Conservation (phyloP, 2,329 filamentous ascomycete species). For the Fusarium sp. region DNA sequence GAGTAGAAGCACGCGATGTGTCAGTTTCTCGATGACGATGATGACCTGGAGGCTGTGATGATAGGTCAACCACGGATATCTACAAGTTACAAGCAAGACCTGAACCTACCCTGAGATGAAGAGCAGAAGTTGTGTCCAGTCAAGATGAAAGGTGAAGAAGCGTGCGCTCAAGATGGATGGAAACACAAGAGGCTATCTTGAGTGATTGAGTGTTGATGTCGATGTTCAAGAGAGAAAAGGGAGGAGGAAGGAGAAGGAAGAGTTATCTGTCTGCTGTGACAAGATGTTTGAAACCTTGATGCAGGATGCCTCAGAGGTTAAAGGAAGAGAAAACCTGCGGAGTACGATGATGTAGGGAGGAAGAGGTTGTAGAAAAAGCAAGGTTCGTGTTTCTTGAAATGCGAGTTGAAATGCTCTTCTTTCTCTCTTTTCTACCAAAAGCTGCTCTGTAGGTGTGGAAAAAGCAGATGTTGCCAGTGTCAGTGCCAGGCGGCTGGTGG, state of each 20-base stretch:
- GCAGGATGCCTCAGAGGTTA: background rate
- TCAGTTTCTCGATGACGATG: background rate
- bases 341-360: background rate
- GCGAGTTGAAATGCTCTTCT: background rate
- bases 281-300: background rate
- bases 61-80: background rate
- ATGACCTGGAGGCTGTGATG: background rate
- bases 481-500: constrained; percentile 9
- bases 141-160: background rate
- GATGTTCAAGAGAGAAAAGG: background rate
- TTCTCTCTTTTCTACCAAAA: background rate
- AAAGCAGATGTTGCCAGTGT: constrained; percentile 6
- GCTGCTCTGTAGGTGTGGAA: constrained; percentile 1
- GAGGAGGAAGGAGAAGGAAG: background rate
- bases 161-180: background rate
- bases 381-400: background rate
- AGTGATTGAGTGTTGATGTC: background rate
- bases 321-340: background rate
- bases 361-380: constrained; percentile 1
- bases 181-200: background rate
- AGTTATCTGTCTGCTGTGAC: background rate
- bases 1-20: background rate
- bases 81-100: background rate
- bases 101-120: background rate
- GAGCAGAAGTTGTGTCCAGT: background rate